Percentiles rank a stretch among this genome's conserved stretches.
phyloP scores from a whole-genome alignment of 179 eudicot genomes.

The Spergularia azorica region DNA sequence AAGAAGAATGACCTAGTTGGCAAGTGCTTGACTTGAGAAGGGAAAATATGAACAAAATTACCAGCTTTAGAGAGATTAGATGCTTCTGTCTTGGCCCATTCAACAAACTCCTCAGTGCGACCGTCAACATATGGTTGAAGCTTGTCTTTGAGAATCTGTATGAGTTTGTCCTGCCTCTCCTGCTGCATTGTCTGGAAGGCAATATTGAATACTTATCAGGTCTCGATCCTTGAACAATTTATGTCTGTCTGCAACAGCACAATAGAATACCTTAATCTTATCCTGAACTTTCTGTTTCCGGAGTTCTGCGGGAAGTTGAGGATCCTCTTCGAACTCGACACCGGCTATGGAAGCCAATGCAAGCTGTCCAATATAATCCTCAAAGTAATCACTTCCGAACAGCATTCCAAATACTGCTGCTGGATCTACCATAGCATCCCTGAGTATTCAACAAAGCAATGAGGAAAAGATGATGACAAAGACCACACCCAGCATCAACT shows the following conservation, averaged over 20 bases:
- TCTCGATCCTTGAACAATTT: constrained; percentile 7
- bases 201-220: constrained; percentile 7
- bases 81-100: constrained; percentile 80
- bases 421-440: constrained; percentile 92
- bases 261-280: constrained; percentile 62
- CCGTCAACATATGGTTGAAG: constrained; percentile 82
- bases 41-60: constrained; percentile 23
- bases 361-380: constrained; percentile 89
- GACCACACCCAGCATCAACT: not conserved
- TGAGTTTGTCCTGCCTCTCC: constrained; percentile 83
- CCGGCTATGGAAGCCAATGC: constrained; percentile 70
- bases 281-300: constrained; percentile 67
- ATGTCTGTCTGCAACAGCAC: not conserved
- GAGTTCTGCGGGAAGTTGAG: constrained; percentile 49
- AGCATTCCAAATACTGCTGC: constrained; percentile 94
- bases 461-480: constrained; percentile 10
- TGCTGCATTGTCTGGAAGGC: constrained; percentile 58
- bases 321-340: constrained; percentile 65
- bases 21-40: not conserved
- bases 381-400: constrained; percentile 86
- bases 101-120: constrained; percentile 60
- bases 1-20: not conserved
- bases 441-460: constrained; percentile 28
- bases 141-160: constrained; percentile 51
- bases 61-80: constrained; percentile 84